Base-by-base conservation (phyloP, 176 grass and related monocot species). In the Raddia guianensis region DNA sequence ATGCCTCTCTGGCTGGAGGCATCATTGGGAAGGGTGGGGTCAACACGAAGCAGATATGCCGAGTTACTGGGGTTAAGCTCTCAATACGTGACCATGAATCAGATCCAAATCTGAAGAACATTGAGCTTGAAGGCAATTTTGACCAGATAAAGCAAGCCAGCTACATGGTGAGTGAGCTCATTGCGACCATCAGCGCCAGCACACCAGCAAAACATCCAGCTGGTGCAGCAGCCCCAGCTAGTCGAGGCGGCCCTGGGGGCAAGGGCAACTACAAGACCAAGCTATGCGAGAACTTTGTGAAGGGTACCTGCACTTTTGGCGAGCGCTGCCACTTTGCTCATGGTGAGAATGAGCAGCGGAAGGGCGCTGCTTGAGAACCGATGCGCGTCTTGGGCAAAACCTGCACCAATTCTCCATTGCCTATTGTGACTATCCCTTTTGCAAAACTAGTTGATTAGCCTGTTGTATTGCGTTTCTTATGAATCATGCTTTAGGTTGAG, bases 141-240 rank as follows among this genome's bases (percentile, higher is more conserved):
- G 94, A 97, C 62, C 94, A 97, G 90, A 97, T 97, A 34, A 97
- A 94, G 57, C 89, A 92, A 47, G 94, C 94, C 19, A 94, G 90
- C 13, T 66, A 82, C 21, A 94, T 97, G 94, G 94, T 97, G 32
- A 78, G 90, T 0, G 91, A 97, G 5, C 86, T 97, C 48, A 92
- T 97, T 8, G 84, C 85, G 2, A 89, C 64, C 72, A 91, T 97
- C 61, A 92, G 91, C 0, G 68, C 74, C n/a, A 66, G 34, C 70
- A 76, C 79, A 20, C 76, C 73, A 0, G 18, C 18, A 0, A 94
- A 88, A 87, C 90, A 68, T 71, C 34, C 76, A 43, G 33, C 66
- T 46, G 49, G n/a, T 9, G 21, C 78, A 14, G 44, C 63, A 1
- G 49, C 20, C 0, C 66, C 72, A 20, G 79, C 63, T 9, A 63